These are phyloP conservation scores for Prototheca cutis DNA, from an alignment of 163 green algal species.

Conservation along the genomic window DNA sequence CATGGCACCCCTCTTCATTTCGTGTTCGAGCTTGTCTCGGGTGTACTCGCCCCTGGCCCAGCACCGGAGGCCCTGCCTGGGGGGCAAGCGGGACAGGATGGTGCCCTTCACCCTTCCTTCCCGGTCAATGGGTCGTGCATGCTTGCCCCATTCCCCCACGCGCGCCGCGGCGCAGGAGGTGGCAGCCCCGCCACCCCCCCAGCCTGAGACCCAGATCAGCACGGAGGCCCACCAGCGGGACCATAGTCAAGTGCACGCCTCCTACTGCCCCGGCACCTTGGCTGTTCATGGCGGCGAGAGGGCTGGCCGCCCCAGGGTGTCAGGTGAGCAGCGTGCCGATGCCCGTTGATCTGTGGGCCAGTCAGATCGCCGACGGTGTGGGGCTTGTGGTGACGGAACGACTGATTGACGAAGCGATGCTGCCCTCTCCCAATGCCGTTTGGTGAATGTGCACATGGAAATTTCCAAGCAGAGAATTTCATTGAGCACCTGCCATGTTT, in stretches of 20 bases:
- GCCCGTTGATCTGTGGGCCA: too few species aligned
- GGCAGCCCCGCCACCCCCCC: background rate
- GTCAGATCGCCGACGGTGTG: too few species aligned
- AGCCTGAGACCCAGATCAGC: background rate
- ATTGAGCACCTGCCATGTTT: too few species aligned
- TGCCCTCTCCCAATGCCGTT: too few species aligned
- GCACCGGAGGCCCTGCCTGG: background rate
- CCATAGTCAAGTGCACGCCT: background rate
- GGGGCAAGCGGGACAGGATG: background rate
- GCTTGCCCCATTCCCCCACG: background rate
- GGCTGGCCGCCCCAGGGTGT: constrained; percentile 47
- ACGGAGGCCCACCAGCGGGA: constrained; percentile 1
- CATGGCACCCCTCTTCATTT: background rate
- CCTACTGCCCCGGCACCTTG: constrained; percentile 20
- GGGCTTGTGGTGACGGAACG: too few species aligned
- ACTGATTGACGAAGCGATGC: too few species aligned
- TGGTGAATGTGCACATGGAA: too few species aligned
- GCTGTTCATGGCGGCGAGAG: constrained; percentile 66
- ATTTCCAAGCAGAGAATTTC: too few species aligned
- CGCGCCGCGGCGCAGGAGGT: background rate
- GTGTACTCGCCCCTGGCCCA: constrained; percentile 1
- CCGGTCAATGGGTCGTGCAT: background rate
- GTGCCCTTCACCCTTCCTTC: background rate
- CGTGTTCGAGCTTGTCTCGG: background rate
- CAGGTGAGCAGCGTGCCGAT: too few species aligned